Conservation (phyloP, 768 basidiomycete genomes). For the Pleurotus salmoneostramineus region DNA sequence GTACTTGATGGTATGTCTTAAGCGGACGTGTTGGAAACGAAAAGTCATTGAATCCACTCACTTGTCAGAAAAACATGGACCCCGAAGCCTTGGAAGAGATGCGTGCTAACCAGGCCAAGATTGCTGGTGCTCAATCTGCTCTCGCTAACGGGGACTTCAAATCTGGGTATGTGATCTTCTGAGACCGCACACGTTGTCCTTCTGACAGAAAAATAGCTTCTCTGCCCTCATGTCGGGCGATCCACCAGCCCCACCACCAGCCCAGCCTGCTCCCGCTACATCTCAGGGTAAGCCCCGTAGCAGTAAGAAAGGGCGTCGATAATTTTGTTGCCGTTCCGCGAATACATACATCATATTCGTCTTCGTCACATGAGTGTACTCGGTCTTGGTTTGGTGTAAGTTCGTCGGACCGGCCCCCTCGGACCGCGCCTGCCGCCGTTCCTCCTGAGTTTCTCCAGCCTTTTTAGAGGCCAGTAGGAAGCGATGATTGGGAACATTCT, state of each 20-base stretch:
- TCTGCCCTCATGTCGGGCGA: slow-evolving; percentile 3
- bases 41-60: slow-evolving; percentile 11
- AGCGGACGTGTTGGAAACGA: background rate
- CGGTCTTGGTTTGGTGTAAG: background rate
- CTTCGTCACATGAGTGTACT: no score
- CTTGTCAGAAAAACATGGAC: slow-evolving; percentile 69
- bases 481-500: background rate
- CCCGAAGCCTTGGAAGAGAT: slow-evolving; percentile 65
- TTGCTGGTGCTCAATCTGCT: slow-evolving; percentile 51
- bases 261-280: background rate
- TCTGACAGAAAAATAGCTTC: background rate
- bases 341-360: no score
- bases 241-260: background rate
- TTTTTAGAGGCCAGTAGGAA: background rate
- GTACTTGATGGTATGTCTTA: slow-evolving; percentile 59
- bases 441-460: background rate
- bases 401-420: slow-evolving; percentile 1
- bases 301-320: slow-evolving; percentile 4
- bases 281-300: slow-evolving; percentile 6
- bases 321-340: background rate
- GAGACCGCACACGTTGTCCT: background rate
- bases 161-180: slow-evolving; percentile 38
- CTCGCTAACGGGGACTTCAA: slow-evolving; percentile 57
- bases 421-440: slow-evolving; percentile 1
- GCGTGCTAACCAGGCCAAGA: slow-evolving; percentile 54